Conservation (phyloP, 352 stramenopile genomes). For the Globisporangium paddicum region DNA sequence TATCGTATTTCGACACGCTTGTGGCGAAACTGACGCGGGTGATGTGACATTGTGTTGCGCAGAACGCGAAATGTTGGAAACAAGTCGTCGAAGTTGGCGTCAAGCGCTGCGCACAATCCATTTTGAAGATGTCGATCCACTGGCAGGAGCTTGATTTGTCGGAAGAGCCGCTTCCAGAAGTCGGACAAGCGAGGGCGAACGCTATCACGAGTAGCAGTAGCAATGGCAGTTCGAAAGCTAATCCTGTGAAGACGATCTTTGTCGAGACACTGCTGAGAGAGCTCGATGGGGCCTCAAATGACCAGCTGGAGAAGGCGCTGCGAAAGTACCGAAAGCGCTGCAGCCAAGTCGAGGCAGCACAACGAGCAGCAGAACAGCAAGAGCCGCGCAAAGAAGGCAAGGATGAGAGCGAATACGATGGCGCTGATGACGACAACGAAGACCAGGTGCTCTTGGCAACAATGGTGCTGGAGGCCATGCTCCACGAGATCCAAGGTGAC, state of each 20-base stretch:
- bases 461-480: conserved; percentile 45
- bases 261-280: conserved; percentile 47
- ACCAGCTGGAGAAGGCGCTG: conserved; percentile 54
- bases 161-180: conserved; percentile 40
- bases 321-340: conserved; percentile 20
- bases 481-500: conserved; percentile 56
- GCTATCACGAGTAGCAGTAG: background rate
- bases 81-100: conserved; percentile 41
- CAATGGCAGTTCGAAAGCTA: background rate
- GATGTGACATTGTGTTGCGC: background rate
- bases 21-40: background rate
- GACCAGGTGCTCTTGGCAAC: conserved; percentile 25
- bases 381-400: conserved; percentile 13
- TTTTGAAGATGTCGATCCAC: conserved; percentile 65
- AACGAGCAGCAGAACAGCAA: background rate
- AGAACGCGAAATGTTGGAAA: conserved; percentile 54
- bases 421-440: conserved; percentile 12
- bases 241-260: conserved; percentile 32
- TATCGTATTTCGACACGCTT: conserved; percentile 8
- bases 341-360: background rate
- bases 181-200: conserved; percentile 17
- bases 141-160: conserved; percentile 62
- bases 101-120: conserved; percentile 53
- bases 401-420: conserved; percentile 6
- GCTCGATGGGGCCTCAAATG: conserved; percentile 41